phyloP scores from a whole-genome alignment of 495 filamentous ascomycete genomes.

The Penicillium malachiteum region DNA sequence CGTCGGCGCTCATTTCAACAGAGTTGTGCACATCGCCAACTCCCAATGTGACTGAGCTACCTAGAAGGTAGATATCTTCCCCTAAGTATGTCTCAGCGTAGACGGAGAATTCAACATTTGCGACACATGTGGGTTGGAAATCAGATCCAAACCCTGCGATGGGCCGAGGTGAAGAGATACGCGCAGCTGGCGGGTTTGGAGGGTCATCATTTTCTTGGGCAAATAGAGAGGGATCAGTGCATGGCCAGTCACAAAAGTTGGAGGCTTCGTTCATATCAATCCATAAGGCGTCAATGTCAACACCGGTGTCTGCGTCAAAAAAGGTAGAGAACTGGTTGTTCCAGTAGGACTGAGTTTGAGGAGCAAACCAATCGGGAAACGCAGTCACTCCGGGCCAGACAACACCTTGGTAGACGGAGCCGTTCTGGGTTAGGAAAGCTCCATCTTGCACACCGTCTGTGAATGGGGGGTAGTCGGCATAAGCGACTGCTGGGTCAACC shows the following conservation, averaged over 20 bases:
- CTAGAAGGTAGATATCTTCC: not conserved
- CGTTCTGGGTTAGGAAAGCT: constrained; percentile 20
- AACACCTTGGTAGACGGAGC: constrained; percentile 18
- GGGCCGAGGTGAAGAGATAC: constrained; percentile 13
- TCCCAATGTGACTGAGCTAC: not conserved
- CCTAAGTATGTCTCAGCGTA: not conserved
- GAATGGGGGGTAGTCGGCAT: constrained; percentile 9
- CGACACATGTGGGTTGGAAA: constrained; percentile 20
- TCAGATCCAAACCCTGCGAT: constrained; percentile 21
- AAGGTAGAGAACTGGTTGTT: constrained; percentile 12
- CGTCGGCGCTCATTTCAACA: not conserved
- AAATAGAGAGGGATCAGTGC: constrained; percentile 12
- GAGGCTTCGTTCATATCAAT: constrained; percentile 30
- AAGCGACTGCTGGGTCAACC: constrained; percentile 23
- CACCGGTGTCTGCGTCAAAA: constrained; percentile 14
- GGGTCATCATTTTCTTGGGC: constrained; percentile 16
- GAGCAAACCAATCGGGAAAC: constrained; percentile 29
- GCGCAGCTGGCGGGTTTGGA: constrained; percentile 16
- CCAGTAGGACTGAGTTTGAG: constrained; percentile 21
- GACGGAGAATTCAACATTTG: not conserved
- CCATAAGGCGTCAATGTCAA: constrained; percentile 24
- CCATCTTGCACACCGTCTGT: constrained; percentile 14
- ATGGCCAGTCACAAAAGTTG: constrained; percentile 16
- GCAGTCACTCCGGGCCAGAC: constrained; percentile 27
- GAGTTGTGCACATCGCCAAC: not conserved